Evolutionary conservation across 2,329 filamentous ascomycete species (phyloP).

Genomic region (Botryotinia globosa): DNA sequence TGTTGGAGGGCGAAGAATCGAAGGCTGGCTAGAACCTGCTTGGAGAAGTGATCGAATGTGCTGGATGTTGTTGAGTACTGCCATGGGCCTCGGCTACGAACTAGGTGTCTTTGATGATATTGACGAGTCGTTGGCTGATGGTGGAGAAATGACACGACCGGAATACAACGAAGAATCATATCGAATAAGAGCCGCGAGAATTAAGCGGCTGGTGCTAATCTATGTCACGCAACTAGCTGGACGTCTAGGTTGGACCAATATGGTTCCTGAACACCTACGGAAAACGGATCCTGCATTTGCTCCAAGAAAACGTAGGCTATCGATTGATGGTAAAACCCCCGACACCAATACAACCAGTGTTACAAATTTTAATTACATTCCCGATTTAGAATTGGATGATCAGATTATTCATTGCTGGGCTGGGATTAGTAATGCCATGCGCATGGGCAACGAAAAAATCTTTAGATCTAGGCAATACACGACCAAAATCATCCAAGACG

Average conservation of each 20-base stretch:
- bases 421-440: conserved; percentile 88
- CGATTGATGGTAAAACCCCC: conserved; percentile 57
- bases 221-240: conserved; percentile 94
- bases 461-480: conserved; percentile 88
- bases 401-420: conserved; percentile 87
- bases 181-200: conserved; percentile 72
- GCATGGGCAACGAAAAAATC: conserved; percentile 81
- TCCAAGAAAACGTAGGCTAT: conserved; percentile 41
- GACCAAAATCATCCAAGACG: conserved; percentile 81
- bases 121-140: conserved; percentile 63
- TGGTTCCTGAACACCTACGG: conserved; percentile 72
- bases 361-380: conserved; percentile 63
- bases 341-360: conserved; percentile 56
- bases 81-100: conserved; percentile 86
- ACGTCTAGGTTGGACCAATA: conserved; percentile 86
- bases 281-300: conserved; percentile 56
- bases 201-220: conserved; percentile 82
- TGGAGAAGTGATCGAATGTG: conserved; percentile 95
- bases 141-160: conserved; percentile 57
- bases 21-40: conserved; percentile 94
- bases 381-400: conserved; percentile 64
- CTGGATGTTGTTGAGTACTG: conserved; percentile 94
- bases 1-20: conserved; percentile 80
- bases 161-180: conserved; percentile 74
- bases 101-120: conserved; percentile 93